Percentiles rank a stretch among this genome's conserved stretches.
phyloP scores from a whole-genome alignment of 805 yeast species.

The Metschnikowia cerradonensis region DNA sequence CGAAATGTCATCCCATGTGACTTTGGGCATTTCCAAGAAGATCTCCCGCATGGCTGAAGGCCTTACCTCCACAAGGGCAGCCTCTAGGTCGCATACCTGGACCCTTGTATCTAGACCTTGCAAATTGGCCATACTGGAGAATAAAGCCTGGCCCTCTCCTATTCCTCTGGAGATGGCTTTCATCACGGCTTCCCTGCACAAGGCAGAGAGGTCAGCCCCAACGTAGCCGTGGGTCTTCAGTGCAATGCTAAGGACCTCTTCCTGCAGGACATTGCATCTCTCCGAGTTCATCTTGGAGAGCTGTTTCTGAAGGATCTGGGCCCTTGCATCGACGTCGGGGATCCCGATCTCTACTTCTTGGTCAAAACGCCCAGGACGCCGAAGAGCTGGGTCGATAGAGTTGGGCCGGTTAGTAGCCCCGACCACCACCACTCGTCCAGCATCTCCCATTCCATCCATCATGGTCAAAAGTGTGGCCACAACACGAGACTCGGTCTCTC shows the following conservation, averaged over 20 bases:
- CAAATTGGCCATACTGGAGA: not conserved
- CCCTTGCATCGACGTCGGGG: slow-evolving; percentile 80
- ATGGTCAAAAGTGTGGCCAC: slow-evolving; percentile 83
- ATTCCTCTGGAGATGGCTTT: slow-evolving; percentile 67
- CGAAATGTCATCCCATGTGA: slow-evolving; percentile 91
- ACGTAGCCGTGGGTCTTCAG: slow-evolving; percentile 92
- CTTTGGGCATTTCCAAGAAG: slow-evolving; percentile 89
- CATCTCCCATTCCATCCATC: slow-evolving; percentile 72
- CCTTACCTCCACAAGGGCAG: slow-evolving; percentile 72
- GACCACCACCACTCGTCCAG: slow-evolving; percentile 61
- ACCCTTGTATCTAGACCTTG: slow-evolving; percentile 39
- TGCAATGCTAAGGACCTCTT: slow-evolving; percentile 61
- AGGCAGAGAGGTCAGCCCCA: slow-evolving; percentile 90
- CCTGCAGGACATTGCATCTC: slow-evolving; percentile 46
- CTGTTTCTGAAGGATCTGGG: slow-evolving; percentile 64
- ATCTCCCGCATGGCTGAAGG: slow-evolving; percentile 98
- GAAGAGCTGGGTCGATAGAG: slow-evolving; percentile 61
- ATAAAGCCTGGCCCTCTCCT: slow-evolving; percentile 2
- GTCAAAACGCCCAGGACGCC: slow-evolving; percentile 87
- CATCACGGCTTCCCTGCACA: slow-evolving; percentile 86
- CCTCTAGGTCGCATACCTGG: slow-evolving; percentile 54
- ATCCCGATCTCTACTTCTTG: slow-evolving; percentile 88
- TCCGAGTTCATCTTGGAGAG: slow-evolving; percentile 46
- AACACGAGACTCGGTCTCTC: slow-evolving; percentile 86
- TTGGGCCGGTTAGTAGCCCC: slow-evolving; percentile 77